Conservation (phyloP, 371 early-diverging fungal species). For the Apophysomyces elegans region DNA sequence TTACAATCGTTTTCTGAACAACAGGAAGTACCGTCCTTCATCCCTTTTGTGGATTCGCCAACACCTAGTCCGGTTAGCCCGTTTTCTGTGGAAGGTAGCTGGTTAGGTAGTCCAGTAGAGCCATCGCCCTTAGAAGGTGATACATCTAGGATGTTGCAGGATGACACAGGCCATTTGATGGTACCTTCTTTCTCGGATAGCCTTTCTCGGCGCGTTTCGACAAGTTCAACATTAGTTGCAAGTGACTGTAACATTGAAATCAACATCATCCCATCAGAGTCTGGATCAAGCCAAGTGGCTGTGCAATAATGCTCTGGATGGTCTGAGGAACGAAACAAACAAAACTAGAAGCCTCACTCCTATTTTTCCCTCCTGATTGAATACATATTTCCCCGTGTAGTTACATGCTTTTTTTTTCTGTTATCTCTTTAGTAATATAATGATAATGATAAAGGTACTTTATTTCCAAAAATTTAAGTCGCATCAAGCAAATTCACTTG, state of each 20-base stretch:
- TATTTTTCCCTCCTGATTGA: not conserved
- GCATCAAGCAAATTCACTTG: no score
- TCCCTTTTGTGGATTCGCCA: slow-evolving; percentile 42
- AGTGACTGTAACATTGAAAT: slow-evolving; percentile 1
- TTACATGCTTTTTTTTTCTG: not conserved
- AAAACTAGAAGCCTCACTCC: not conserved
- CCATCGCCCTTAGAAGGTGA: slow-evolving; percentile 21
- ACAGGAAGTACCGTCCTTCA: slow-evolving; percentile 34
- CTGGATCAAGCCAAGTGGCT: slow-evolving; percentile 5
- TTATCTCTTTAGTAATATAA: no score
- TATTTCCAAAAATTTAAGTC: no score
- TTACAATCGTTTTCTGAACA: slow-evolving; percentile 17
- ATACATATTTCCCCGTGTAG: not conserved
- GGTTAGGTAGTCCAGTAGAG: slow-evolving; percentile 37
- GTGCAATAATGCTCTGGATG: not conserved
- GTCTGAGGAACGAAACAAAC: no score
- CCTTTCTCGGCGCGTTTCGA: not conserved
- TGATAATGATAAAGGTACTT: no score
- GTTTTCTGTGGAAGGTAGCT: slow-evolving; percentile 26
- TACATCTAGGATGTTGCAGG: slow-evolving; percentile 24
- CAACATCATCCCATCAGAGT: not conserved
- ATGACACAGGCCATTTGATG: slow-evolving; percentile 41
- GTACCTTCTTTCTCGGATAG: slow-evolving; percentile 25
- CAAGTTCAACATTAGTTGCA: not conserved
- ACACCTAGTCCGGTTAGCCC: slow-evolving; percentile 33